A percentile compares a stretch with the other conserved stretches of the same genome.
phyloP scores from a whole-genome alignment of 495 filamentous ascomycete genomes.

The Penicillium cataractarum region DNA sequence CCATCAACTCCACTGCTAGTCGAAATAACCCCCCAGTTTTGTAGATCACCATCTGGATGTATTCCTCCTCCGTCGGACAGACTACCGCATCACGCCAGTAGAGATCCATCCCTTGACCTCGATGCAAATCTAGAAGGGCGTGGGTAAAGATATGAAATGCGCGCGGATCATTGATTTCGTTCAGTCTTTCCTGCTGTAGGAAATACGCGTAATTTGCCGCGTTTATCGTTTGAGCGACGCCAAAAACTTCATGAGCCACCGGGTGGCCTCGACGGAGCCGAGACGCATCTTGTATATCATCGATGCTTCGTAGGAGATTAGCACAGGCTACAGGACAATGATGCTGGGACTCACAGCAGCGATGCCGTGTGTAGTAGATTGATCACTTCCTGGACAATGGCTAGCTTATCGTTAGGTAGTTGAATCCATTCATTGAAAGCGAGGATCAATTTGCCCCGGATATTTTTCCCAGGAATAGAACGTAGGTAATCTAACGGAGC shows the following conservation, averaged over 20 bases:
- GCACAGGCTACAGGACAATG: not conserved
- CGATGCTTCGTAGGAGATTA: not conserved
- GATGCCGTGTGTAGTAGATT: not conserved
- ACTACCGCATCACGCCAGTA: slow-evolving; percentile 1
- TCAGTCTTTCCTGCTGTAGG: not conserved
- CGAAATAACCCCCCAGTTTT: not conserved
- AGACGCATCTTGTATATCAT: not conserved
- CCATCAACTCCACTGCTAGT: not conserved
- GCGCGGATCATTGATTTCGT: not conserved
- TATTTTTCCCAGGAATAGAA: not conserved
- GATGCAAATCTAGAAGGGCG: not conserved
- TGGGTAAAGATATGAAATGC: not conserved
- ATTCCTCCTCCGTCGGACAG: not conserved
- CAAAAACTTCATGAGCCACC: not conserved
- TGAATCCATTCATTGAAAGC: not conserved
- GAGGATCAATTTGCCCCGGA: not conserved
- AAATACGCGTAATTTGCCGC: not conserved
- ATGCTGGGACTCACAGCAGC: not conserved
- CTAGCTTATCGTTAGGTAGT: not conserved
- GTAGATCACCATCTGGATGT: not conserved
- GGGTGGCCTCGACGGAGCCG: not conserved
- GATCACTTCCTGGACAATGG: not conserved
- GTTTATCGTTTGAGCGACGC: not conserved
- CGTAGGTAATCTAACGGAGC: not conserved
- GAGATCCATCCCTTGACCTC: slow-evolving; percentile 2